Percentiles rank a stretch among this genome's conserved stretches.
Evolutionary conservation across 208 protist species (phyloP).

Genomic region (Acanthamoeba royreba): DNA sequence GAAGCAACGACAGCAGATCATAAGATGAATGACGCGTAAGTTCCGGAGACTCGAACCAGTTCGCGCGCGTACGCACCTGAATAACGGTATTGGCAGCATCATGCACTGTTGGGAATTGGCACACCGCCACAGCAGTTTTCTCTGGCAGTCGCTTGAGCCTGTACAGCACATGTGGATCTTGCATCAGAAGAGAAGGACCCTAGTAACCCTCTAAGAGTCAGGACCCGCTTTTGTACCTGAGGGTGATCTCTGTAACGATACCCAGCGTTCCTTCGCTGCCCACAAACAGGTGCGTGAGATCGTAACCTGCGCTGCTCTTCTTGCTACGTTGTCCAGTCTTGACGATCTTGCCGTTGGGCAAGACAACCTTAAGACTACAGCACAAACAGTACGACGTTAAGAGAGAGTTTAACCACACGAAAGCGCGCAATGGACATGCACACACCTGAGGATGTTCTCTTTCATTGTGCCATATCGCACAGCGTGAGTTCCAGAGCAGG

Average conservation of each 20-base stretch:
- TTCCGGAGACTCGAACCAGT: no score
- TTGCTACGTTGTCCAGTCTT: constrained; percentile 75
- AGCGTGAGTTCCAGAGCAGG: constrained; percentile 61
- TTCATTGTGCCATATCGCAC: constrained; percentile 77
- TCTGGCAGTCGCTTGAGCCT: constrained; percentile 50
- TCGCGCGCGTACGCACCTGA: no score
- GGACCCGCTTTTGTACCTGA: constrained; percentile 24
- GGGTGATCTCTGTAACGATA: constrained; percentile 81
- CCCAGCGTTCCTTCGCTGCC: constrained; percentile 88
- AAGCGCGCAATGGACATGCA: no score
- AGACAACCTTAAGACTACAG: constrained; percentile 51
- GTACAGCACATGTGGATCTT: no score
- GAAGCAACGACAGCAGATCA: no score
- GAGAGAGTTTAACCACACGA: no score
- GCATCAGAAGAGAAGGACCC: not conserved
- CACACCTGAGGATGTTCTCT: constrained; percentile 64
- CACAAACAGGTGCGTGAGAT: constrained; percentile 87
- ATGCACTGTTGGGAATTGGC: constrained; percentile 34
- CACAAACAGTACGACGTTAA: no score
- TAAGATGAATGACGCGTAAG: no score
- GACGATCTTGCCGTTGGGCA: constrained; percentile 53
- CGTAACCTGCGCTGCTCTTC: constrained; percentile 86
- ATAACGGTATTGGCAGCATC: constrained; percentile 43
- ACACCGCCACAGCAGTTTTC: constrained; percentile 10
- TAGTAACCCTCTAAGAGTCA: not conserved